Conservation (phyloP, 345 rosid genomes). For the Moricandia arvensis region DNA sequence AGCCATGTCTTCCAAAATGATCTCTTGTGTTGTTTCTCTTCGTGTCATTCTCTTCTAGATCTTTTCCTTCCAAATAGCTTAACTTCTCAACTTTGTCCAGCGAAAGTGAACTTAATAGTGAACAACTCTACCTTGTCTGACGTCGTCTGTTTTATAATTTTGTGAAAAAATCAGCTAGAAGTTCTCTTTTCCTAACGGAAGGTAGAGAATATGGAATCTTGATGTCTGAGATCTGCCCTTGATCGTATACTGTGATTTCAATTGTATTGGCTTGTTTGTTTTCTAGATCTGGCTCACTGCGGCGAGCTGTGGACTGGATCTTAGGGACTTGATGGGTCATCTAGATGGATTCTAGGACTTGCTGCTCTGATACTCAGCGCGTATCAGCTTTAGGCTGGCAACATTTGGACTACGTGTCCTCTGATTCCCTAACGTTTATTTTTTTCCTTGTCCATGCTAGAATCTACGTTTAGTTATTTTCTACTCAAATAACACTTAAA, state of each 20-base stretch:
- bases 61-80: background rate
- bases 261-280: slow-evolving; percentile 61
- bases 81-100: background rate
- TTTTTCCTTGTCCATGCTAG: slow-evolving; percentile 1
- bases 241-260: slow-evolving; percentile 40
- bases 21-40: background rate
- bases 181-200: slow-evolving; percentile 17
- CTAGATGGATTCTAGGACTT: slow-evolving; percentile 40
- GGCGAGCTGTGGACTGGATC: slow-evolving; percentile 68
- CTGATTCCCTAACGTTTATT: slow-evolving; percentile 5
- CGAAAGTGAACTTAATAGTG: background rate
- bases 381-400: slow-evolving; percentile 31
- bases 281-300: slow-evolving; percentile 84
- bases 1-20: slow-evolving; percentile 4
- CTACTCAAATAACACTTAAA: slow-evolving; percentile 5
- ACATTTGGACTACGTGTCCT: slow-evolving; percentile 13
- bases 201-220: slow-evolving; percentile 17
- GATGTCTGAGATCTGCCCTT: slow-evolving; percentile 34
- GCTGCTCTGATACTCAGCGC: slow-evolving; percentile 34
- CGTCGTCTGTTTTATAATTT: background rate
- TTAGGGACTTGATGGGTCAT: slow-evolving; percentile 79
- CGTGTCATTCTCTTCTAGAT: background rate
- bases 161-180: background rate
- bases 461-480: slow-evolving; percentile 16
- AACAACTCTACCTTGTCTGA: background rate